A percentile compares a stretch with the other conserved stretches of the same genome.
Evolutionary conservation across 169 alveolate genomes (phyloP).

Genomic region (Perkinsus olseni): DNA sequence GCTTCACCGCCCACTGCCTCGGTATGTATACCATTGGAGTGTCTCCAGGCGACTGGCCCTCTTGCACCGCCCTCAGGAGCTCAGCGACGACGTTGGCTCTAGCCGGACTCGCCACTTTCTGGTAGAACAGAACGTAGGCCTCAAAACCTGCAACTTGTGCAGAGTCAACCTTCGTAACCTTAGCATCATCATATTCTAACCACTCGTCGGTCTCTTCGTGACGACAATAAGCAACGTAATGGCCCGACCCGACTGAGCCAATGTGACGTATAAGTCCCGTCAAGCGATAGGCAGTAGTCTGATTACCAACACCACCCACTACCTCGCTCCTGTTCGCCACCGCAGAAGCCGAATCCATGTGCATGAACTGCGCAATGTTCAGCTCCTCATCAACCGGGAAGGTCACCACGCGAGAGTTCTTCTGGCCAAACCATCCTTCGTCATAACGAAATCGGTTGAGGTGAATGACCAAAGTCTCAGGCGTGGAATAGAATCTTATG

Average conservation of each 20-base stretch:
- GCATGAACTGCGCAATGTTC: background rate
- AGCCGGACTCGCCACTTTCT: background rate
- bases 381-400: constrained; percentile 13
- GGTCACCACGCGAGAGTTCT: constrained; percentile 14
- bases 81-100: background rate
- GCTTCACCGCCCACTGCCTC: background rate
- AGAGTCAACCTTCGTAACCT: constrained; percentile 10
- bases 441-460: constrained; percentile 22
- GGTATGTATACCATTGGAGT: background rate
- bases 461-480: constrained; percentile 15
- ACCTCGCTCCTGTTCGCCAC: background rate
- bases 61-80: constrained; percentile 6
- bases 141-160: constrained; percentile 3
- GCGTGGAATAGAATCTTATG: constrained; percentile 3
- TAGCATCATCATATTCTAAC: constrained; percentile 41
- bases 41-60: constrained; percentile 4
- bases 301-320: background rate
- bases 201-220: constrained; percentile 32
- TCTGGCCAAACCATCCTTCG: constrained; percentile 12
- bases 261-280: constrained; percentile 42
- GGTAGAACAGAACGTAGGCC: constrained; percentile 37
- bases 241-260: constrained; percentile 46
- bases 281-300: constrained; percentile 30
- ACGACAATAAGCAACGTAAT: constrained; percentile 43
- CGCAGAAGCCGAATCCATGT: background rate